Base-by-base conservation (phyloP, 2,329 filamentous ascomycete species). In the Escovopsis weberi region DNA sequence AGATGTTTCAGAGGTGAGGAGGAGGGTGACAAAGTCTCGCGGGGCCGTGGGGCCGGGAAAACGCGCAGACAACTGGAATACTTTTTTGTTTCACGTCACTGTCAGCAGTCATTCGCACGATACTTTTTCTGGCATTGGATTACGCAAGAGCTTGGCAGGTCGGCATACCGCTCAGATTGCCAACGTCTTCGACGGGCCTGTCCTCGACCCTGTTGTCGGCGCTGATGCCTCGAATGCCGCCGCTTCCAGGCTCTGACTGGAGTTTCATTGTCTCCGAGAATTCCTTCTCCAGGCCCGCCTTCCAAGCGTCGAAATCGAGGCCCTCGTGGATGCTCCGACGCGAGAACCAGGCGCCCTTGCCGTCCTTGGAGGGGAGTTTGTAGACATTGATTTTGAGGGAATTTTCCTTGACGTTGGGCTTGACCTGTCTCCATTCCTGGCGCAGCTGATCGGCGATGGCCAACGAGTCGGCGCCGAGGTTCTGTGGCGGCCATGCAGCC, bases 41-140 rank as follows among this genome's bases (percentile, higher is more conserved):
- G 89, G 82, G 2, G 87, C 78, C 1, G 85, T 91, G 4, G 89
- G 89, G 0, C 85, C 85, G 0, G 88, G 87, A 52, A 95, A 95
- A 56, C 91, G 82, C 3, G 87, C 87, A 19, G 85, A 89, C 1
- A 94, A 71, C 55, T 89, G 80, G 54, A 85, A 94, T 4, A 94
- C 85, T 78, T 58, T 50, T 12, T 59, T 39, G 33, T n/a, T 6
- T 36, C 11, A 26, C 6, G 2, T 30, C 28, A 28, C n/a, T 26
- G n/a, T 36, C 18, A 43, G 34, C 32, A 26, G 8, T 7, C 12
- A 36, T 38, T 10, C n/a, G 11, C 12, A n/a, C 12, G 23, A 30
- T 9, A 30, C 11, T n/a, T n/a, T n/a, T 30, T 11, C 23, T 23
- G 23, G 23, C 23, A 23, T 23, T 23, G 23, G 3, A 3, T 23